A percentile compares a stretch with the other conserved stretches of the same genome.
These are phyloP conservation scores for Spiromastix sp. DNA, from an alignment of 2,329 filamentous ascomycete genomes.

Conservation along the genomic window DNA sequence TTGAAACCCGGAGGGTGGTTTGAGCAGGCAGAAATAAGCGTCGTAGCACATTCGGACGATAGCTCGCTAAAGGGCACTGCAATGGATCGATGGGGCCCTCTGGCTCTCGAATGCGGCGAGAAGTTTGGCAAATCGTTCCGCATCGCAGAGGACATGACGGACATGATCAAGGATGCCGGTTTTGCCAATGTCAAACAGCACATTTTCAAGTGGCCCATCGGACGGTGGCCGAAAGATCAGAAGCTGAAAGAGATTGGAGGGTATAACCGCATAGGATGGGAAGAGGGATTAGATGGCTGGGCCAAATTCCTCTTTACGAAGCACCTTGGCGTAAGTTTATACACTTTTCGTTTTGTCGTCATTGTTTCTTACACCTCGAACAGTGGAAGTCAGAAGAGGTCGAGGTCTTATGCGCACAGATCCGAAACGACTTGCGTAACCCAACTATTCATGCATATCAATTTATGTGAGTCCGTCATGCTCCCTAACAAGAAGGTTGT, in stretches of 20 bases:
- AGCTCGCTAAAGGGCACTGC: slow-evolving; percentile 7
- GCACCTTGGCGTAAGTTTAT: slow-evolving; percentile 15
- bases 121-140: background rate
- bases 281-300: too few relatives aligned
- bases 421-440: slow-evolving; percentile 22
- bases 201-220: slow-evolving; percentile 14
- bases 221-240: slow-evolving; percentile 32
- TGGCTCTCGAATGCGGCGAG: background rate
- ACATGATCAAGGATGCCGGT: slow-evolving; percentile 20
- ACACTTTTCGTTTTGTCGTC: slow-evolving; percentile 16
- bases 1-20: slow-evolving; percentile 2
- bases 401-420: slow-evolving; percentile 20
- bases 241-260: slow-evolving; percentile 40
- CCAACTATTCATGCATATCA: slow-evolving; percentile 21
- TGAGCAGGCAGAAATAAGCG: slow-evolving; percentile 16
- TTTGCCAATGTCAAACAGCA: slow-evolving; percentile 15
- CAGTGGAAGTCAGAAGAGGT: slow-evolving; percentile 23
- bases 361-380: slow-evolving; percentile 20
- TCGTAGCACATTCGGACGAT: slow-evolving; percentile 15
- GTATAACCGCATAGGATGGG: too few relatives aligned
- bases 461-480: too few relatives aligned
- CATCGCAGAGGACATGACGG: slow-evolving; percentile 11
- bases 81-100: slow-evolving; percentile 1
- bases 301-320: too few relatives aligned
- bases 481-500: too few relatives aligned